phyloP scores from a whole-genome alignment of 768 basidiomycete species.

The Lentinula raphanica region DNA sequence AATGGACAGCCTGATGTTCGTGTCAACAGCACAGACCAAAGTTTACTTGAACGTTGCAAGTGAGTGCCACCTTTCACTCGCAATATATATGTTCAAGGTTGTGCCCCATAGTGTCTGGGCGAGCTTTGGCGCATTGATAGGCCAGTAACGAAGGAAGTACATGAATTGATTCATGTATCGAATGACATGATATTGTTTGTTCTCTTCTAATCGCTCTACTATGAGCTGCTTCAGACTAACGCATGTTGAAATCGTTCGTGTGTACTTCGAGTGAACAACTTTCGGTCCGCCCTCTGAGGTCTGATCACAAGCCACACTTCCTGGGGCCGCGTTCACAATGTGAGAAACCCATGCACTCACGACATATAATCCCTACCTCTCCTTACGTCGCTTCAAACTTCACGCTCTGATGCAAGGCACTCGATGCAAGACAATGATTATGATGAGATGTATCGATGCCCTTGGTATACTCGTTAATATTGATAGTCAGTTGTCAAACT shows the following conservation, averaged over 20 bases:
- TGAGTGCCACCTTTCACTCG: conserved; percentile 2
- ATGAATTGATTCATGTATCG: too few species aligned
- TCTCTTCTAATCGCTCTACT: too few species aligned
- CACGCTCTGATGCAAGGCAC: background rate
- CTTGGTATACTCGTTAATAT: background rate
- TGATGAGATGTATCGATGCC: background rate
- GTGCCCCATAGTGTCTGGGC: conserved; percentile 8
- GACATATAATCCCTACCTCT: too few species aligned
- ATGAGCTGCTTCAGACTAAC: too few species aligned
- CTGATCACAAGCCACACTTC: too few species aligned
- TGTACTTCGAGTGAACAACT: too few species aligned
- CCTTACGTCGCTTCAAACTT: background rate
- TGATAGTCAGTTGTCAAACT: background rate
- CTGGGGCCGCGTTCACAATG: too few species aligned
- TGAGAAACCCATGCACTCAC: too few species aligned
- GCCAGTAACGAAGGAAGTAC: too few species aligned
- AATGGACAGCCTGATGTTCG: conserved; percentile 11
- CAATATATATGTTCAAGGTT: background rate
- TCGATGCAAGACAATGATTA: background rate
- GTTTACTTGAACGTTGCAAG: conserved; percentile 18
- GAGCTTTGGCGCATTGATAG: conserved; percentile 5
- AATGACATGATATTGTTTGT: too few species aligned
- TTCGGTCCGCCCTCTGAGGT: too few species aligned
- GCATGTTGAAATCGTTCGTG: too few species aligned
- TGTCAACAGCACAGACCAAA: conserved; percentile 10